These are phyloP conservation scores for Aspergillus aculeatinus DNA, from an alignment of 2,329 filamentous ascomycete genomes.

Conservation along the genomic window DNA sequence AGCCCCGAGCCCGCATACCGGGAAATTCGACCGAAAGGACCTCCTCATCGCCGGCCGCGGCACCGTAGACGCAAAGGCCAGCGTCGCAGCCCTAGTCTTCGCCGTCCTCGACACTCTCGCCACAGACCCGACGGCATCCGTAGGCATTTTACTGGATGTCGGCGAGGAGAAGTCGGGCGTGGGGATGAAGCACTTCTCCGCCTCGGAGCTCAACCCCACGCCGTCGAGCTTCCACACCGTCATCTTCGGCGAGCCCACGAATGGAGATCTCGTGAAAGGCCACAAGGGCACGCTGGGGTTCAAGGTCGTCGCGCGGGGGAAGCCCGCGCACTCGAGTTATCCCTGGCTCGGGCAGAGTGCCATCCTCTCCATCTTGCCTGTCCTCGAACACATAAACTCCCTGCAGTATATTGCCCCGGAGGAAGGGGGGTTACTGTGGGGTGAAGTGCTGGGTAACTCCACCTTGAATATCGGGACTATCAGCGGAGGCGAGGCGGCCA, in stretches of 20 bases:
- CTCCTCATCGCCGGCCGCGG: slow-evolving; percentile 45
- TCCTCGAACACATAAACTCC: slow-evolving; percentile 64
- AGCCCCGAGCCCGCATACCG: neutral
- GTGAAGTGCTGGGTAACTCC: slow-evolving; percentile 77
- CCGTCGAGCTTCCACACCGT: slow-evolving; percentile 61
- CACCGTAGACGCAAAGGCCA: slow-evolving; percentile 48
- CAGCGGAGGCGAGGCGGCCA: slow-evolving; percentile 77
- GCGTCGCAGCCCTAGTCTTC: slow-evolving; percentile 46
- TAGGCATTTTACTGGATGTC: slow-evolving; percentile 63
- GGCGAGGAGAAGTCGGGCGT: slow-evolving; percentile 80
- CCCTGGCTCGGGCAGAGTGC: slow-evolving; percentile 86
- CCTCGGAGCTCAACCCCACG: slow-evolving; percentile 49
- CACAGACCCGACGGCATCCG: slow-evolving; percentile 37
- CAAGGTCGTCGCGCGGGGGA: slow-evolving; percentile 66
- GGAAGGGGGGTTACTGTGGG: slow-evolving; percentile 66
- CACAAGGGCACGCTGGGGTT: slow-evolving; percentile 84
- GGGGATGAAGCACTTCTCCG: slow-evolving; percentile 66
- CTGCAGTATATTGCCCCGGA: slow-evolving; percentile 50
- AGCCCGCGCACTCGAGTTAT: slow-evolving; percentile 86
- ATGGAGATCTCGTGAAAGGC: slow-evolving; percentile 79
- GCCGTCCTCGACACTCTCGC: slow-evolving; percentile 47
- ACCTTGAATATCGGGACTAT: slow-evolving; percentile 84
- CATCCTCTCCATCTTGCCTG: slow-evolving; percentile 76
- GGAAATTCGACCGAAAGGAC: slow-evolving; percentile 18
- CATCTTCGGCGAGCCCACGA: slow-evolving; percentile 92